Conservation (phyloP, 192 early-diverging fungal genomes). For the Coemansia sp. region DNA sequence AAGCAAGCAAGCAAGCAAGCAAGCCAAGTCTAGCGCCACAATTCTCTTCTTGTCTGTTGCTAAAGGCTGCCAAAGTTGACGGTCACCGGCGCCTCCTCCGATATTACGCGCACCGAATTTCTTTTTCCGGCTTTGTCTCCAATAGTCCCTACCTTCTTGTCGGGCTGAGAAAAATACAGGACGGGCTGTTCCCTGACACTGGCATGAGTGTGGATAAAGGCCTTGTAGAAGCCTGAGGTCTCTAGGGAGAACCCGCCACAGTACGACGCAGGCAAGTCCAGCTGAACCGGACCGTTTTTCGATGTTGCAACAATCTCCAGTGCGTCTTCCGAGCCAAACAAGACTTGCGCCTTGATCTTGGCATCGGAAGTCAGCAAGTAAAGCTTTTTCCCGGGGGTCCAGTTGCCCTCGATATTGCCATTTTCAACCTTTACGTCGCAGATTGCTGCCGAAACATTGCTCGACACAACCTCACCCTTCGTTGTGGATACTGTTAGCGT, state of each 20-base stretch:
- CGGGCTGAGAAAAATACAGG: constrained; percentile 30
- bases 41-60: not conserved
- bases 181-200: constrained; percentile 22
- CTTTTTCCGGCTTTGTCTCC: constrained; percentile 20
- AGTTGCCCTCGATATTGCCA: constrained; percentile 47
- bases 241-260: constrained; percentile 41
- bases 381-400: constrained; percentile 43
- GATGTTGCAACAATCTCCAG: constrained; percentile 35
- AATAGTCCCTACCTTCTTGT: constrained; percentile 30
- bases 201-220: constrained; percentile 31
- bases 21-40: not conserved
- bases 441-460: constrained; percentile 19
- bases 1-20: not conserved
- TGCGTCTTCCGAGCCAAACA: constrained; percentile 13
- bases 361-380: constrained; percentile 38
- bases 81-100: constrained; percentile 36
- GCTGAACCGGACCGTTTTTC: constrained; percentile 31
- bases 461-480: constrained; percentile 35
- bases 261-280: constrained; percentile 45
- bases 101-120: constrained; percentile 37
- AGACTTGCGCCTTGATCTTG: constrained; percentile 35
- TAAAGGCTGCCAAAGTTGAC: constrained; percentile 35
- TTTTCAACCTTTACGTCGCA: constrained; percentile 31
- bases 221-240: constrained; percentile 35
- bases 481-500: constrained; percentile 30